Evolutionary conservation across 2,329 filamentous ascomycete genomes (phyloP).

Genomic region (Boeremia exigua): DNA sequence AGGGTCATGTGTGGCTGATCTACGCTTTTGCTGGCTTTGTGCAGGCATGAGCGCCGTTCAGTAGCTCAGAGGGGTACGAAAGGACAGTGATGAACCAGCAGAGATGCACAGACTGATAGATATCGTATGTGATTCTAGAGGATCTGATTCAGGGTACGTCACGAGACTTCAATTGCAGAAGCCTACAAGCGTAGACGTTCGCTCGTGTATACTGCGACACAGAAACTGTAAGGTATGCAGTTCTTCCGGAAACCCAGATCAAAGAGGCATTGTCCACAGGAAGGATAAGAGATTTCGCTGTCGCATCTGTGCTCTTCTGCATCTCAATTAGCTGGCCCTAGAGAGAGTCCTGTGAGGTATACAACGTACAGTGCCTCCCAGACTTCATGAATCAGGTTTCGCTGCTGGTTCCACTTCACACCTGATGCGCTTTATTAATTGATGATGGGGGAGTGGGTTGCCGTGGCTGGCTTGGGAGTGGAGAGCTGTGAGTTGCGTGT

Average conservation of each 20-base stretch:
- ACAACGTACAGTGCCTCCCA: conserved; percentile 2
- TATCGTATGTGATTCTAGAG: neutral
- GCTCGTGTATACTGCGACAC: conserved; percentile 1
- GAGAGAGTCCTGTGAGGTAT: neutral
- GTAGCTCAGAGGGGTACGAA: neutral
- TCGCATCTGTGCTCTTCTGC: conserved; percentile 16
- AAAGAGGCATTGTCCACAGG: conserved; percentile 8
- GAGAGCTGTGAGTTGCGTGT: conserved; percentile 5
- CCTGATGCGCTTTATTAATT: conserved; percentile 1
- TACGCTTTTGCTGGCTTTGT: conserved; percentile 35
- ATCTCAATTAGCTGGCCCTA: conserved; percentile 4
- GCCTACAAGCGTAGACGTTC: conserved; percentile 6
- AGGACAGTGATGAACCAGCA: neutral
- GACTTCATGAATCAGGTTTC: neutral
- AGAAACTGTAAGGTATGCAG: neutral
- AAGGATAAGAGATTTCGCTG: conserved; percentile 23
- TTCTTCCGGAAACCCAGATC: conserved; percentile 12
- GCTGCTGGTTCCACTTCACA: neutral
- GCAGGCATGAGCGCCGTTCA: conserved; percentile 32
- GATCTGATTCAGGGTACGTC: neutral
- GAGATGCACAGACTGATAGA: neutral
- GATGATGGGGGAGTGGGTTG: conserved; percentile 4
- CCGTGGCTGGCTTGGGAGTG: conserved; percentile 8
- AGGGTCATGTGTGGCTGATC: conserved; percentile 24
- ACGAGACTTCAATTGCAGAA: conserved; percentile 1